phyloP scores from a whole-genome alignment of 768 basidiomycete genomes.

The Leccinum imitatum region DNA sequence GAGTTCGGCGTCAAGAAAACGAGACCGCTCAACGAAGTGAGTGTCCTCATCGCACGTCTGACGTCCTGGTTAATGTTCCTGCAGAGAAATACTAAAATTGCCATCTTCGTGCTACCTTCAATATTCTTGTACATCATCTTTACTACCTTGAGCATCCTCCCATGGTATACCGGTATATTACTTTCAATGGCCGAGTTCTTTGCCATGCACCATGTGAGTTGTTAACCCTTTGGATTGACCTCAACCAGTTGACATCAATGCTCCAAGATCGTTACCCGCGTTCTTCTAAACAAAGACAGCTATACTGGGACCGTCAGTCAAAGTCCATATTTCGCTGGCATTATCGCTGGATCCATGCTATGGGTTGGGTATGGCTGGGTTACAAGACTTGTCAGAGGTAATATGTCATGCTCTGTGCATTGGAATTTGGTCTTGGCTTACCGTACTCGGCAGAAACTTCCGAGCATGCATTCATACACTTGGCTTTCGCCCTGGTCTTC shows the following conservation, averaged over 20 bases:
- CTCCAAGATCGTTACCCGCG: slow-evolving; percentile 76
- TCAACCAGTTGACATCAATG: slow-evolving; percentile 10
- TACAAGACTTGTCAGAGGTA: slow-evolving; percentile 71
- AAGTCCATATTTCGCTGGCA: slow-evolving; percentile 91
- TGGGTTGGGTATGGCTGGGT: slow-evolving; percentile 89
- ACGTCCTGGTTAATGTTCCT: slow-evolving; percentile 6
- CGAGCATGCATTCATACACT: slow-evolving; percentile 70
- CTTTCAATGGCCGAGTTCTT: slow-evolving; percentile 87
- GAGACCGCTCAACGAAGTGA: slow-evolving; percentile 70
- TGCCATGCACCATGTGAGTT: slow-evolving; percentile 87
- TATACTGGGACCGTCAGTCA: slow-evolving; percentile 82
- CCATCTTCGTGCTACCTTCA: slow-evolving; percentile 76
- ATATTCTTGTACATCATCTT: slow-evolving; percentile 83
- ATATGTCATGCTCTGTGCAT: slow-evolving; percentile 19
- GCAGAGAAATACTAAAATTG: slow-evolving; percentile 79
- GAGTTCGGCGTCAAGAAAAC: slow-evolving; percentile 69
- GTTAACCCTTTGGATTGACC: not conserved
- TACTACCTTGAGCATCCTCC: slow-evolving; percentile 75
- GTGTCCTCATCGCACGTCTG: slow-evolving; percentile 16
- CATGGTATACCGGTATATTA: slow-evolving; percentile 87
- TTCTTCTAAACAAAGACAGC: slow-evolving; percentile 76
- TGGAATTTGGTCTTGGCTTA: not conserved
- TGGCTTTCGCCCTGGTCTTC: slow-evolving; percentile 70
- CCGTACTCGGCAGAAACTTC: slow-evolving; percentile 57
- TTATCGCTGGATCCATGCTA: slow-evolving; percentile 80